Base-by-base conservation (phyloP, 768 basidiomycete species). In the Gyrodon lividus region DNA sequence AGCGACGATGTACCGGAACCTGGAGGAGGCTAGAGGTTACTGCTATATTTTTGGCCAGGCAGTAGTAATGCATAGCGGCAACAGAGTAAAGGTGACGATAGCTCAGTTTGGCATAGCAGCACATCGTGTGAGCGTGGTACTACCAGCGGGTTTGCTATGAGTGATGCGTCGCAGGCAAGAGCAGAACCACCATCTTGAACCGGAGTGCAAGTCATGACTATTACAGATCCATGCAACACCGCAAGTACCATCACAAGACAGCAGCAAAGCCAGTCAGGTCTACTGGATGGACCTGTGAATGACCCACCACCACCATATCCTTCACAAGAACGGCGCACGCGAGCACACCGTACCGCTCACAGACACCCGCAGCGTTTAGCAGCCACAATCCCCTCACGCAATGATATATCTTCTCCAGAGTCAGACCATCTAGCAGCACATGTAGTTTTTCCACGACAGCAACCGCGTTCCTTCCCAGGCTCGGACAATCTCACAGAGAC, bases 281-380 rank as follows among this genome's bases (percentile, higher is more conserved):
- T 56, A 0, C 43, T 57, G 23, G 61, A 59, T 17, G 39, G 38
- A 0, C 43, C 59, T 2, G 48, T 51, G 5, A 50, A 67, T 9
- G 86, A 89, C 57, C 87, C 87, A 3, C 87, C 87, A 9, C 87
- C 87, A 0, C 87, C 87, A 2, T 89, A 89, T 65, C 86, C 85
- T 17, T 72, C 75, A 1, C 70, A 66, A 30, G 65, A 76, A 52
- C 72, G 81, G 19, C 77, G 79, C 33, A 49, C 67, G 6, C 68
- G 76, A 46, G 52, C 70, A 40, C 57, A 63, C 46, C 70, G 70
- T 22, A 42, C 59, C 42, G 54, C 58, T 6, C 69, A 63, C 51
- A 67, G 66, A 50, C 58, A 64, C 34, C 34, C 68, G 46, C 67
- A 70, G 44, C 62, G 70, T 55, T 35, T 58, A 40, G 58, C 72